phyloP scores from a whole-genome alignment of 2,329 filamentous ascomycete genomes.

The Xenosphaeropsis pyriputrescens region DNA sequence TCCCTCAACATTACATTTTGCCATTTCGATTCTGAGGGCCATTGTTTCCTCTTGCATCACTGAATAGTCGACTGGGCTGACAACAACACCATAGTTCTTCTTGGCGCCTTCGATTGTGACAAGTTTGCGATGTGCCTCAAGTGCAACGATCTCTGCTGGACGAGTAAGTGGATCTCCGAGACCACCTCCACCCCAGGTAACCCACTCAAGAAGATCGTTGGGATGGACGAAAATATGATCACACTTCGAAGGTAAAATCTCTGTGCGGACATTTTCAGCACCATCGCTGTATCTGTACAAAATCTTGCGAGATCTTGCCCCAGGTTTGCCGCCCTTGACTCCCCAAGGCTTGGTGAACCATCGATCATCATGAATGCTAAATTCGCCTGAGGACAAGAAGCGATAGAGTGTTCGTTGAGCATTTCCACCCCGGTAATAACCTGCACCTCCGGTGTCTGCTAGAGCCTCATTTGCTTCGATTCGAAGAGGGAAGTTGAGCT shows the following conservation, averaged over 20 bases:
- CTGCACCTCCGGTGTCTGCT: constrained; percentile 30
- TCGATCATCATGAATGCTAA: constrained; percentile 30
- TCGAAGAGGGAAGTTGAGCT: constrained; percentile 30
- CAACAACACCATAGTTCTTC: constrained; percentile 28
- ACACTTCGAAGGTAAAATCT: constrained; percentile 28
- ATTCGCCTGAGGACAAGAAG: constrained; percentile 28
- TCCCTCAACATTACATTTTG: constrained; percentile 9
- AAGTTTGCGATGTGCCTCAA: constrained; percentile 28
- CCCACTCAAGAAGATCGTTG: constrained; percentile 31
- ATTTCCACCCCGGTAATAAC: constrained; percentile 30
- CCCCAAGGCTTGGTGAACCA: constrained; percentile 35
- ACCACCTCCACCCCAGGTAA: constrained; percentile 33
- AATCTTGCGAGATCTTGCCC: constrained; percentile 25
- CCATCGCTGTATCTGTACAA: constrained; percentile 25
- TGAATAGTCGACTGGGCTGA: constrained; percentile 19
- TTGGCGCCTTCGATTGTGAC: constrained; percentile 26
- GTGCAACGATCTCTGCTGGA: constrained; percentile 25
- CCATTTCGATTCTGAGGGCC: constrained; percentile 18
- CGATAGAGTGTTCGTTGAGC: constrained; percentile 30
- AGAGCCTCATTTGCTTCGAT: constrained; percentile 32
- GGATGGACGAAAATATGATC: constrained; percentile 29
- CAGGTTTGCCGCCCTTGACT: constrained; percentile 28
- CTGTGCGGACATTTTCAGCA: constrained; percentile 15
- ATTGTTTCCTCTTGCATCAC: constrained; percentile 22
- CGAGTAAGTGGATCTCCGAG: constrained; percentile 29